Evolutionary conservation across 1,139 yeast species (phyloP), one percentile per base, ranked within the genome.

Genomic region (Geotrichum cucujoidarum): DNA sequence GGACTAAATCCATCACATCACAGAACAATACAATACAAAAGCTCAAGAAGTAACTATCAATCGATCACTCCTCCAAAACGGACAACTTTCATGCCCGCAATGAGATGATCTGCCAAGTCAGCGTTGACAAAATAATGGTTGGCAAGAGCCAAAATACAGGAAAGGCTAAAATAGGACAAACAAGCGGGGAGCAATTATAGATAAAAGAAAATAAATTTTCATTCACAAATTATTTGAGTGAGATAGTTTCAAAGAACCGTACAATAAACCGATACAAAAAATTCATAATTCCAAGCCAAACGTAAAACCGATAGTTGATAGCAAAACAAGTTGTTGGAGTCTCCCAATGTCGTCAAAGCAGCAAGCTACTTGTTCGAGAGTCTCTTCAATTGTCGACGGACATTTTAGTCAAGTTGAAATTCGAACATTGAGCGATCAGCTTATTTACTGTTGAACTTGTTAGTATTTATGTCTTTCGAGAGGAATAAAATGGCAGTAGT

Each of bases 401-500:
- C 27, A 24, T 24, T 24, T 34, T 16, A 31, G 24, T 46, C 45
- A 29, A 41, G 24, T 17, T 42, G 43, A 47, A 21, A 21, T 21
- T 35, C 11, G 27, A n/a, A n/a, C 10, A 21, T 5, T 29, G 25
- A 24, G 14, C 49, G 39, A 42, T 27, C 18, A 32, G 49, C 20
- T 46, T 46, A 46, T 46, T 46, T 46, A 35, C 49, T 46, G 33
- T 10, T 30, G 22, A 14, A 8, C 17, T 18, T 29, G 30, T 35
- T 36, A 40, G 38, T n/a, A 14, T 11, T 24, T 6, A 24, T 24
- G 27, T 6, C 10, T 24, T 24, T 6, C 27, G 10, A 24, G 27
- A 24, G n/a, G n/a, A n/a, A n/a, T n/a, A n/a, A n/a, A n/a, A n/a
- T n/a, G n/a, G n/a, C n/a, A 24, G 27, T 24, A 24, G 27, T 6